phyloP scores from a whole-genome alignment of 257 asterid species.

The Jacaranda copaia region DNA sequence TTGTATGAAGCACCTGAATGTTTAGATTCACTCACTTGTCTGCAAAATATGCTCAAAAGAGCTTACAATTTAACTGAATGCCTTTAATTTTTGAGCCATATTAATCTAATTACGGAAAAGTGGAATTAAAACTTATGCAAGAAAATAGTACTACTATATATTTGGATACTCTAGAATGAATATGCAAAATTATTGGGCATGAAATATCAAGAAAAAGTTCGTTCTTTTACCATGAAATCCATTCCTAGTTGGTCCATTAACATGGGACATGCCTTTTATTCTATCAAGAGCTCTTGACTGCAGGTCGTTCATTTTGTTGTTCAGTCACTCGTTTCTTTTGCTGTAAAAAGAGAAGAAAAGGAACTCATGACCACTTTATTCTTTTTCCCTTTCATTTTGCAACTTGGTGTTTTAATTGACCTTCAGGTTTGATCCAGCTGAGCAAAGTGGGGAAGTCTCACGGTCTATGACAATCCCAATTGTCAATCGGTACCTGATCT shows the following conservation, averaged over 20 bases:
- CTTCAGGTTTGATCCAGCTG: conserved; percentile 84
- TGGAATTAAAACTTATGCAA: background rate
- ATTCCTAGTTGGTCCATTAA: background rate
- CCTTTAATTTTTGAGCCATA: background rate
- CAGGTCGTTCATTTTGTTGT: background rate
- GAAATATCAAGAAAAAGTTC: background rate
- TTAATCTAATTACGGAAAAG: background rate
- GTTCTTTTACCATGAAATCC: background rate
- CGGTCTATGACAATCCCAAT: conserved; percentile 68
- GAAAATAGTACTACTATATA: background rate
- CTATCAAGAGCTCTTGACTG: background rate
- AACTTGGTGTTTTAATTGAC: conserved; percentile 21
- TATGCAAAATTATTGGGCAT: background rate
- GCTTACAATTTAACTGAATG: background rate
- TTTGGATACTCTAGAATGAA: background rate
- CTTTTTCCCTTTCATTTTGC: conserved; percentile 29
- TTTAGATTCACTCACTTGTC: background rate
- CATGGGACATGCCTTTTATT: conserved; percentile 3
- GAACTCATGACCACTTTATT: background rate
- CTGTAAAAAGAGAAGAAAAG: background rate
- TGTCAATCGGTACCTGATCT: conserved; percentile 60
- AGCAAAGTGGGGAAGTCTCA: conserved; percentile 90
- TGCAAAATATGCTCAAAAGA: background rate
- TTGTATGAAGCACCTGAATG: background rate
- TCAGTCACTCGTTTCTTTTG: background rate